Base-by-base conservation (phyloP, 306 rosid genomes). In the Inga laurina region DNA sequence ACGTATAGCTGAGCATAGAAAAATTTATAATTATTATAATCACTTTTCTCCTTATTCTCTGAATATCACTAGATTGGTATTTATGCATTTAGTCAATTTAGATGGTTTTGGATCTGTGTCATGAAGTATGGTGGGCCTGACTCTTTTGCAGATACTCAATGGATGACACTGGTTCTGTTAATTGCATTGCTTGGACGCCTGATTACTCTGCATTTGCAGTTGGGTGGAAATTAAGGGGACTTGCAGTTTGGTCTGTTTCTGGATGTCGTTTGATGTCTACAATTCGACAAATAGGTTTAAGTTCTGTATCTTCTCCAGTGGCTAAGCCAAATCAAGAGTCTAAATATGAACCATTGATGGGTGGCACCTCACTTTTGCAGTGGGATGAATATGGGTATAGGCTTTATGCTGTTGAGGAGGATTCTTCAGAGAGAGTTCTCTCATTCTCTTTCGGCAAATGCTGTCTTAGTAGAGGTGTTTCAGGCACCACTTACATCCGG, bases 231-330 rank as follows among this genome's bases (percentile, higher is more conserved):
- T 89, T 90, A 75, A 92, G 99, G 88, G 99, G 99, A 67, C 97
- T 96, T 82, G 84, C 99, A 30, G 99, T 96, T 86, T 93, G 98
- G 99, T 96, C 99, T 32, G 90, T 93, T 82, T 96, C 98, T 79
- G 98, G 98, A 79, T 95, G 98, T 87, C 97, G 99, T 81, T 85
- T 95, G 91, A 95, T 95, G 99, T 93, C 99, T 76, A 93, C 98
- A 41, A 80, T 96, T 84, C 93, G 98, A 75, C 98, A 96, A 84
- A 88, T 91, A 77, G 97, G 98, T 85, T 90, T 96, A 89, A 93
- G 95, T 89, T 90, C 97, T 72, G 91, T 87, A 83, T 93, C 98
- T 77, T 93, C 96, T 86, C 98, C 98, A 79, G 78, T 91, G 83
- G 84, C 89, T 75, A 96, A 96, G 92, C 88, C 94, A 83, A 90